These are phyloP conservation scores for Suillus variegatus DNA, from an alignment of 768 basidiomycete species.

Conservation along the genomic window DNA sequence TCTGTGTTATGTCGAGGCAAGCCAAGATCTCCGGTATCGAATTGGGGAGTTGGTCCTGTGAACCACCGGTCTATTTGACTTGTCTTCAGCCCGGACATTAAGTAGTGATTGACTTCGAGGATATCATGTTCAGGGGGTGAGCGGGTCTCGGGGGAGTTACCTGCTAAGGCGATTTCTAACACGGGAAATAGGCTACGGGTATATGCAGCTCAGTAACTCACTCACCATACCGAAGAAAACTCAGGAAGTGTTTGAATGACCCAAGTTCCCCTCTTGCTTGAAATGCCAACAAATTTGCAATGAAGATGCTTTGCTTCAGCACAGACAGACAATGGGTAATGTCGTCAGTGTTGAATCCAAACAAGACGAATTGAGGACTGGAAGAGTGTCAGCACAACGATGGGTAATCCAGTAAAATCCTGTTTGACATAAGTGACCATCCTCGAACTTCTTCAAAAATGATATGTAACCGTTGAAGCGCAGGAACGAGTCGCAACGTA, in stretches of 20 bases:
- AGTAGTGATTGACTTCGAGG: conserved; percentile 79
- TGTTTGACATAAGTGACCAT: conserved; percentile 69
- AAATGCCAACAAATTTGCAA: conserved; percentile 68
- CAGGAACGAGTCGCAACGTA: conserved; percentile 69
- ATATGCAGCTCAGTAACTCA: conserved; percentile 15
- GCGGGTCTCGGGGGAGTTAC: conserved; percentile 52
- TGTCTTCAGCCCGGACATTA: conserved; percentile 65
- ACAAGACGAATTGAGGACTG: conserved; percentile 60
- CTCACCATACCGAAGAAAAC: conserved; percentile 76
- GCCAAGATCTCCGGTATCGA: conserved; percentile 33
- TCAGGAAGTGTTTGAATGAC: conserved; percentile 78
- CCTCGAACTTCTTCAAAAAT: conserved; percentile 78
- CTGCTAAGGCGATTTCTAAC: conserved; percentile 51
- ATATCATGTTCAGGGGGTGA: conserved; percentile 61
- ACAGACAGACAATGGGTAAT: conserved; percentile 54
- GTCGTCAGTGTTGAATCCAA: conserved; percentile 53
- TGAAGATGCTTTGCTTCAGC: conserved; percentile 57
- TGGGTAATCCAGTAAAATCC: conserved; percentile 21
- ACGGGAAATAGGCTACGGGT: conserved; percentile 16
- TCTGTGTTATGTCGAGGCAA: conserved; percentile 23
- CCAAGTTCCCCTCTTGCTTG: conserved; percentile 65
- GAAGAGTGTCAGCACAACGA: conserved; percentile 11
- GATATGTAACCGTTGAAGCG: conserved; percentile 75
- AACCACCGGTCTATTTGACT: conserved; percentile 84
- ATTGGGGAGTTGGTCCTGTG: conserved; percentile 49